phyloP scores from a whole-genome alignment of 2,329 filamentous ascomycete species.

The Cordyceps sp. region DNA sequence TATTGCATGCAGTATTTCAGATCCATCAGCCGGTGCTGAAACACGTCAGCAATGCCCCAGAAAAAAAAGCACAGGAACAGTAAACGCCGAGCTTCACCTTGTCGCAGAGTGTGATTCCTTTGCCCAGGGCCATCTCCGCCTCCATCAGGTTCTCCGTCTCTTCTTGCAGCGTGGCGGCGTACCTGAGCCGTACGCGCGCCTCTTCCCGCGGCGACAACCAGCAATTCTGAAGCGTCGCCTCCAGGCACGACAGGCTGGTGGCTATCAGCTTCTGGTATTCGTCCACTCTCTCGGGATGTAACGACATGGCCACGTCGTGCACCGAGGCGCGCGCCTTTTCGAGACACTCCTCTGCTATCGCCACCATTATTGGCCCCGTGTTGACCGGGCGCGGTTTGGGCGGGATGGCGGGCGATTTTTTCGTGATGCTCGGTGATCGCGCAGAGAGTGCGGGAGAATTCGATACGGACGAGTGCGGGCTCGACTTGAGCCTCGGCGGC shows the following conservation, averaged over 20 bases:
- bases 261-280: slow-evolving; percentile 58
- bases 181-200: slow-evolving; percentile 51
- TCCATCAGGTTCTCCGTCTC: slow-evolving; percentile 64
- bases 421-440: slow-evolving; percentile 22
- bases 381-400: slow-evolving; percentile 27
- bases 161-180: slow-evolving; percentile 53
- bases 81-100: slow-evolving; percentile 34
- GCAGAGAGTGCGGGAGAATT: slow-evolving; percentile 24
- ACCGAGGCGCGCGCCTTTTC: slow-evolving; percentile 42
- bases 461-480: slow-evolving; percentile 20
- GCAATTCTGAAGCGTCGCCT: slow-evolving; percentile 46
- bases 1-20: slow-evolving; percentile 67
- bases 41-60: slow-evolving; percentile 1
- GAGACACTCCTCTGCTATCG: slow-evolving; percentile 64
- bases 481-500: slow-evolving; percentile 13
- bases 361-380: slow-evolving; percentile 43
- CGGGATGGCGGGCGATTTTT: slow-evolving; percentile 23
- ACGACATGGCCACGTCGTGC: slow-evolving; percentile 24
- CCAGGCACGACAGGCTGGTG: slow-evolving; percentile 56
- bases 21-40: slow-evolving; percentile 30
- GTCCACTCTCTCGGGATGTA: slow-evolving; percentile 28
- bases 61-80: neutral
- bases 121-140: slow-evolving; percentile 54
- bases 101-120: slow-evolving; percentile 53
- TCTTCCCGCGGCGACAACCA: slow-evolving; percentile 48